Evolutionary conservation across 495 filamentous ascomycete genomes (phyloP), one percentile per base, ranked within the genome.

Genomic region (Penicillium pancosmium): DNA sequence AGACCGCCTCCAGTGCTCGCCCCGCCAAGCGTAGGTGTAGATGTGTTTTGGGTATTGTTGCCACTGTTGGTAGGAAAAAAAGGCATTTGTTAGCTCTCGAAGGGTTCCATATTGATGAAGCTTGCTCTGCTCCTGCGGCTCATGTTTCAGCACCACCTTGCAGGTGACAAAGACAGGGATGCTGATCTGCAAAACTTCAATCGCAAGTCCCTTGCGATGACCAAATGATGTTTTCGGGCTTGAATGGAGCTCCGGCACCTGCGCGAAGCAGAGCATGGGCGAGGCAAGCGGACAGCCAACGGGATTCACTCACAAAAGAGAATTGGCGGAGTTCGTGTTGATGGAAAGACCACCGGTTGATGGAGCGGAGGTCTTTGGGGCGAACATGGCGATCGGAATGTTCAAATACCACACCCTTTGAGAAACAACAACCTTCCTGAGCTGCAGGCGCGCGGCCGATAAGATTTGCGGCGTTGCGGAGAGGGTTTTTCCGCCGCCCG

Each of bases 261-360:
- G 44, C 3, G 44, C 23, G 16, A 8, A 51, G 49, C 27, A 35
- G 33, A 11, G 31, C 9, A 41, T 62, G 55, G 31, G 18, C 5
- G 9, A 8, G 4, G 3, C 11, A 8, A 27, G 35, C 19, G 1
- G 51, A 5, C 15, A 19, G 41, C 1, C 7, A 36, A 36, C 18
- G 36, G 13, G n/a, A 1, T 43, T 12, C 23, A 78, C 84, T 84
- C 71, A 88, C 86, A 87, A 91, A 67, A 90, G 81, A 40, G 89
- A 80, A 74, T 88, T 90, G 55, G 88, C 84, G 36, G 85, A 80
- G 46, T 77, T 83, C n/a, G 90, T 94, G 69, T 91, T 93, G 68
- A 94, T 89, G 56, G 85, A 90, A 54, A 93, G 78, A 54, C 85
- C 87, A 18, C 79, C 82, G 10, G 73, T 41, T 13, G 73, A 60